Conservation (phyloP, 805 yeast species). For the Tetrapisispora pingtungensis region DNA sequence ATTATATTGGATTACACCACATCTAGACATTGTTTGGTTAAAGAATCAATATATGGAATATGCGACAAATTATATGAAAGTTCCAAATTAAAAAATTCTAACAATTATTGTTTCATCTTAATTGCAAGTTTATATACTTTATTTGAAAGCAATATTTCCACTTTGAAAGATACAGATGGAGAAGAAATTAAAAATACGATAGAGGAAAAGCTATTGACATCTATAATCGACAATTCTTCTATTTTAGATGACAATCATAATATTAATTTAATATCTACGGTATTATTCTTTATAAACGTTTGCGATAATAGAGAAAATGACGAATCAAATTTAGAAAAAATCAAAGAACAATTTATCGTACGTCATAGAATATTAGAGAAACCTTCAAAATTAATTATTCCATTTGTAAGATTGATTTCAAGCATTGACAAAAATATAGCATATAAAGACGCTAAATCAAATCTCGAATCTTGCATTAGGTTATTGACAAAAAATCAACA, state of each 20-base stretch:
- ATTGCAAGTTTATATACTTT: conserved; percentile 22
- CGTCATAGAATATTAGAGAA: conserved; percentile 11
- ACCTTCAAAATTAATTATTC: conserved; percentile 29
- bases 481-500: neutral
- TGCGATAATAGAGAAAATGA: conserved; percentile 31
- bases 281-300: conserved; percentile 29
- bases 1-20: conserved; percentile 29
- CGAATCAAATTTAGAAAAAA: conserved; percentile 35
- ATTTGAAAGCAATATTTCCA: conserved; percentile 15
- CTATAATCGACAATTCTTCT: conserved; percentile 5
- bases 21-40: conserved; percentile 22
- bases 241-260: conserved; percentile 20
- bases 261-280: conserved; percentile 23
- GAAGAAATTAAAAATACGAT: conserved; percentile 11
- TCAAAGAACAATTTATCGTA: conserved; percentile 30
- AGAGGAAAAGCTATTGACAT: conserved; percentile 13
- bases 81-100: conserved; percentile 6
- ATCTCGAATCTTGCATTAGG: neutral
- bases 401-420: conserved; percentile 39
- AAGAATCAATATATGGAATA: conserved; percentile 21
- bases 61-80: conserved; percentile 10
- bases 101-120: conserved; percentile 21
- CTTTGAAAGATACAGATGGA: conserved; percentile 11
- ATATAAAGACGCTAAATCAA: conserved; percentile 7
- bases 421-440: conserved; percentile 37